Percentiles rank a stretch among this genome's conserved stretches.
phyloP scores from a whole-genome alignment of 371 early-diverging fungal species.

The Lichtheimia ornata region DNA sequence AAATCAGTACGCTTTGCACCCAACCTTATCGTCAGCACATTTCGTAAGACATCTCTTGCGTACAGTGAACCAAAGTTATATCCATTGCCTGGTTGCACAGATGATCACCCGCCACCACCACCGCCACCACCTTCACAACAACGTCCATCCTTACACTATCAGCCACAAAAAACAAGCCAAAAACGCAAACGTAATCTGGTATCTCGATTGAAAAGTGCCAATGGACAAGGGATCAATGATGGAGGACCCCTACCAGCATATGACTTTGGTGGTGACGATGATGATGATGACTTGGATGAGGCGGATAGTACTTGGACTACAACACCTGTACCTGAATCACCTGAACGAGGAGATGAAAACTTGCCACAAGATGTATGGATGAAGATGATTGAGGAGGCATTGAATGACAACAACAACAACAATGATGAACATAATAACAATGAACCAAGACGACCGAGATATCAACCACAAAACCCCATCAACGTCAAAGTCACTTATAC shows the following conservation, averaged over 20 bases:
- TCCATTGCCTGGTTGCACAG: not conserved
- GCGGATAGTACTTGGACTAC: too few relatives aligned
- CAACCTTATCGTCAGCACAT: not conserved
- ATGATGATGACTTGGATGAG: too few relatives aligned
- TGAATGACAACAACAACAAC: not conserved
- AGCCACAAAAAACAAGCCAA: not conserved
- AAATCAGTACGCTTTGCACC: slow-evolving; percentile 1
- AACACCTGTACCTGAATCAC: too few relatives aligned
- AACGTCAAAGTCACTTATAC: not conserved
- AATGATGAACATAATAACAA: not conserved
- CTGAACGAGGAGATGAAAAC: too few relatives aligned
- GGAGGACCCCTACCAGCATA: too few relatives aligned
- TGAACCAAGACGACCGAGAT: not conserved
- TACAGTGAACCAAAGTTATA: not conserved
- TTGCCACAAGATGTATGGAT: too few relatives aligned
- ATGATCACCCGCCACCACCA: too few relatives aligned
- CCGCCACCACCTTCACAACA: not conserved
- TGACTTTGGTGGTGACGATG: too few relatives aligned
- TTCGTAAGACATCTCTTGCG: not conserved
- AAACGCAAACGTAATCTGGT: not conserved
- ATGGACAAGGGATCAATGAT: not conserved
- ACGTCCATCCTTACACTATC: not conserved
- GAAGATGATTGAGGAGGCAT: too few relatives aligned
- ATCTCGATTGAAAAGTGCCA: not conserved
- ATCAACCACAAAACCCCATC: not conserved